A percentile compares a stretch with the other conserved stretches of the same genome.
phyloP scores from a whole-genome alignment of 2,329 filamentous ascomycete genomes.

The Aspergillus texensis region DNA sequence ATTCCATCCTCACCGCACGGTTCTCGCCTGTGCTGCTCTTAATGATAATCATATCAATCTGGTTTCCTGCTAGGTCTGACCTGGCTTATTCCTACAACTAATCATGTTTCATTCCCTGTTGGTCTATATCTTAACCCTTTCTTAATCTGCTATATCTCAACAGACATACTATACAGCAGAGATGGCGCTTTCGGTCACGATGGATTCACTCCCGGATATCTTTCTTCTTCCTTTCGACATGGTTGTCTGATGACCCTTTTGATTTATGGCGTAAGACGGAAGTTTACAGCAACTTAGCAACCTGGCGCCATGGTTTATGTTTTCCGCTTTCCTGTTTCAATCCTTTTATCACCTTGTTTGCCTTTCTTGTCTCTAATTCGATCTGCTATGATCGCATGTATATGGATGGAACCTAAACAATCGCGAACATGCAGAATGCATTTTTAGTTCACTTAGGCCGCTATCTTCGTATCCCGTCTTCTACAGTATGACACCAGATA shows the following conservation, averaged over 20 bases:
- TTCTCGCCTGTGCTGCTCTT: slow-evolving; percentile 82
- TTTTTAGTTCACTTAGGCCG: neutral
- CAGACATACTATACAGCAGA: neutral
- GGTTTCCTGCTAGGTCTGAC: slow-evolving; percentile 63
- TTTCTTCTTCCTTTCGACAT: neutral
- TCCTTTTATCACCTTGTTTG: neutral
- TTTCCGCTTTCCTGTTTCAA: neutral
- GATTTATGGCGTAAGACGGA: slow-evolving; percentile 2
- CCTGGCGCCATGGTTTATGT: slow-evolving; percentile 1
- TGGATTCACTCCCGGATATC: neutral
- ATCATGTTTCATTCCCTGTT: neutral
- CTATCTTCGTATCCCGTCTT: neutral
- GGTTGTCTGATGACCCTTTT: slow-evolving; percentile 1
- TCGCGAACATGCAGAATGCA: neutral
- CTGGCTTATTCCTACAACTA: neutral
- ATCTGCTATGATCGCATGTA: neutral
- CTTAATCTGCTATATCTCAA: neutral
- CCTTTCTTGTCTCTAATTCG: slow-evolving; percentile 6
- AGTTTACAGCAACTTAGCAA: neutral
- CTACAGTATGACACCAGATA: neutral
- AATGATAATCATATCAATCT: slow-evolving; percentile 91
- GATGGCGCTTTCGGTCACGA: neutral
- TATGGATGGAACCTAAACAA: slow-evolving; percentile 1
- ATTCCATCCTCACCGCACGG: slow-evolving; percentile 93
- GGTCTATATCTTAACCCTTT: neutral